Evolutionary conservation across 441 rosid species (phyloP), one percentile per base, ranked within the genome.

Genomic region (Isatis lusitanica): DNA sequence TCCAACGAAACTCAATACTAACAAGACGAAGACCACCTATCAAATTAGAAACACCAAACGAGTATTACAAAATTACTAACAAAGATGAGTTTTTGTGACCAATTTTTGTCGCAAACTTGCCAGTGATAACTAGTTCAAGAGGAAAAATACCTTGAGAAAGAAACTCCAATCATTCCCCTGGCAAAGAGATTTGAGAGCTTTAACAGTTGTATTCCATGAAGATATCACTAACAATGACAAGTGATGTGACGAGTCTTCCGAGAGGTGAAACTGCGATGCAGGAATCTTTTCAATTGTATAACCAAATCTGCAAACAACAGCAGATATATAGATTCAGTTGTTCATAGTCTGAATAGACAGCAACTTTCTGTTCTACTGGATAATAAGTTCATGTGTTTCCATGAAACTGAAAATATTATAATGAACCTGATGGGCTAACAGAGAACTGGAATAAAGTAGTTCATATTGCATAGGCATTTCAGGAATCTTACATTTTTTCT

Each of bases 91-190:
- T 30, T 58, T 51, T 31, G 4, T 13, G 7, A 44, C 21, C 8
- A 35, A 65, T 10, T 62, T 43, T 63, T 31, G 39, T 33, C 48
- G 17, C 62, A 24, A 57, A 76, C 17, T 71, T 58, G 42, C 48
- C 46, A 61, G 30, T 64, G 36, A 62, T 11, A 58, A 51, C 9
- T 35, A 38, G 56, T 63, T 44, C 33, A 28, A 74, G 48, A 9
- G 33, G 10, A 4, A 69, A 36, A 71, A 6, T 81, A 94, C 97
- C 98, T 94, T 88, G 63, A 89, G 72, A 78, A 90, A 94, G 28
- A 90, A 78, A 70, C 73, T 76, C 91, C 92, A 90, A 67, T 92
- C 93, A 61, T 86, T 87, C 68, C 97, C 98, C 74, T 75, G 84
- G 84, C 93, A 89, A 72, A 92, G 87, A 65, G 90, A 82, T 70